Percentiles rank a stretch among this genome's conserved stretches.
phyloP scores from a whole-genome alignment of 176 grass and related monocot genomes.

The Triticum monococcum region DNA sequence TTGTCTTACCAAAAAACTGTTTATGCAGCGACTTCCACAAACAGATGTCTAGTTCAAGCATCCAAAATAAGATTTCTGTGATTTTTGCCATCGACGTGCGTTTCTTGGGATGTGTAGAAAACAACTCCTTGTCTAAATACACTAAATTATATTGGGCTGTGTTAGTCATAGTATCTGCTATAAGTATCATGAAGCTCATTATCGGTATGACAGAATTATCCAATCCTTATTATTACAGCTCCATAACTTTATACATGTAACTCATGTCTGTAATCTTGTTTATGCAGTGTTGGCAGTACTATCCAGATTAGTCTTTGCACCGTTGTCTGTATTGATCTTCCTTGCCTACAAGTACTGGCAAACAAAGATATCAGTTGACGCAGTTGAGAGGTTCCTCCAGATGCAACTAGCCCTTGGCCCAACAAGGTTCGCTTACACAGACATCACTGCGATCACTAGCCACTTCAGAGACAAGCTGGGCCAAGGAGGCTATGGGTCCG shows the following conservation, averaged over 20 bases:
- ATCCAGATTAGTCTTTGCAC: not conserved
- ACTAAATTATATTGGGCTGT: not conserved
- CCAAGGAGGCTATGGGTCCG: not conserved
- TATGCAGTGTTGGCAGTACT: not conserved
- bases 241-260: not conserved
- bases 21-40: not conserved
- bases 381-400: constrained; percentile 6
- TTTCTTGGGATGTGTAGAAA: not conserved
- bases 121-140: not conserved
- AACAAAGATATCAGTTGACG: not conserved
- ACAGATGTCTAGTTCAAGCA: not conserved
- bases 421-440: not conserved
- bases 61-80: rapidly evolving
- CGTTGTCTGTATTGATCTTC: not conserved
- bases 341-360: not conserved
- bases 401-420: not conserved
- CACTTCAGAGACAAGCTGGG: not conserved
- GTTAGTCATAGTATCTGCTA: not conserved
- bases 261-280: not conserved
- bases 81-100: not conserved
- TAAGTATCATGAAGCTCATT: not conserved
- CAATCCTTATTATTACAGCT: not conserved
- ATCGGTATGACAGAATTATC: not conserved
- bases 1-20: too few relatives aligned
- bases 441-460: constrained; percentile 5